Evolutionary conservation across 2,329 filamentous ascomycete genomes (phyloP), one percentile per base, ranked within the genome.

Genomic region (Clarireedia monteithiana): DNA sequence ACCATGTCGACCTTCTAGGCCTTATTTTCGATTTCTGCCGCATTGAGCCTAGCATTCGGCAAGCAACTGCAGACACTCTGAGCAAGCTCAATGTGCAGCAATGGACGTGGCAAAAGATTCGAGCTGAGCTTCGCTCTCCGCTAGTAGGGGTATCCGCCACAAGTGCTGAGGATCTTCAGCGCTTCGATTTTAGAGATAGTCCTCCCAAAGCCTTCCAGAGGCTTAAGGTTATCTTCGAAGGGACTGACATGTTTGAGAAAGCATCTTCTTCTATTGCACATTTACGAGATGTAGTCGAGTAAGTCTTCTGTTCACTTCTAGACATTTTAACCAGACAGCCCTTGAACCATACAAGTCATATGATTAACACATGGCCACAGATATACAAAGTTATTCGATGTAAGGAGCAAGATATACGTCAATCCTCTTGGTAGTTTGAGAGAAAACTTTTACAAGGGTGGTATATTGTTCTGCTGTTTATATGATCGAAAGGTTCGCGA

Each of bases 21-120:
- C 77, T 90, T 20, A 87, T 97, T n/a, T 89, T 97, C 69, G 89
- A 95, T 53, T 88, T 88, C 65, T 97, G 91, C 67, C 83, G 89
- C 15, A 86, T 99, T 40, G 86, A 86, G 39, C 69, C 77, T 6
- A 76, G 81, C 2, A 83, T 87, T 52, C 81, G 89, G 42, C 79
- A 84, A 9, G 77, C 82, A 5, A 86, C 90, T 0, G 92, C 95
- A 57, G 90, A 96, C 59, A 81, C 86, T 1, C 75, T 99, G 42
- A 95, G 89, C 70, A 92, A 88, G 67, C 78, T 97, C 50, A 95
- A 96, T 67, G 86, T 95, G 15, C 81, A 86, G 48, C 84, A 85
- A 58, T 85, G 81, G 69, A 89, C 84, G 0, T 96, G 91, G 86
- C 82, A 87, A 62, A 91, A 90, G 67, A 87, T 96, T 56, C 81